These are phyloP conservation scores for Calamus simplicifolius DNA, from an alignment of 176 grass and related monocot species.

Conservation along the genomic window DNA sequence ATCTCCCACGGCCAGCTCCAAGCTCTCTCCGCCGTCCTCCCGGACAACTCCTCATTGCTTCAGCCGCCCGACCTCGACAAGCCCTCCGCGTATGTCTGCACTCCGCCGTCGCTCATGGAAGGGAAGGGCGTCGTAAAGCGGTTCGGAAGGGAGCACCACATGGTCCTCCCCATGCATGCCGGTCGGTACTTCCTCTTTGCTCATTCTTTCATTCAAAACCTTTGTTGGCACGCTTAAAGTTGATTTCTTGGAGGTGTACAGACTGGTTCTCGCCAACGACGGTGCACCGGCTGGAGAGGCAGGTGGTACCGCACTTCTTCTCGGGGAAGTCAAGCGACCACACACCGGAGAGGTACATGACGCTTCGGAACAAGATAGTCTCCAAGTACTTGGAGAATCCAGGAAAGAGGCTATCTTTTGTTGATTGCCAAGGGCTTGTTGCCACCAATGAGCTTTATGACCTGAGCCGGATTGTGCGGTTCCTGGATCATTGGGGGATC, in stretches of 20 bases:
- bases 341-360: slow-evolving; percentile 51
- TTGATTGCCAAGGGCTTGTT: slow-evolving; percentile 69
- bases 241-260: slow-evolving; percentile 25
- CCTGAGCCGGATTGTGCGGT: slow-evolving; percentile 76
- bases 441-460: slow-evolving; percentile 66
- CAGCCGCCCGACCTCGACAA: slow-evolving; percentile 47
- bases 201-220: background rate
- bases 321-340: slow-evolving; percentile 53
- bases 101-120: slow-evolving; percentile 73
- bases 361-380: slow-evolving; percentile 80
- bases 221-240: background rate
- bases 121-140: slow-evolving; percentile 53
- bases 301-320: slow-evolving; percentile 34
- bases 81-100: slow-evolving; percentile 70
- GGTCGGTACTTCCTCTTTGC: slow-evolving; percentile 33
- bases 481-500: slow-evolving; percentile 90
- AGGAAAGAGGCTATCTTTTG: slow-evolving; percentile 54
- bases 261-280: slow-evolving; percentile 68
- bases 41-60: slow-evolving; percentile 63
- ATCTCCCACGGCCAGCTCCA: slow-evolving; percentile 90
- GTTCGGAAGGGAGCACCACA: slow-evolving; percentile 32
- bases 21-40: slow-evolving; percentile 52
- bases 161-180: slow-evolving; percentile 64
- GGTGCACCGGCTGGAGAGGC: slow-evolving; percentile 82
- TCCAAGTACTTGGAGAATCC: slow-evolving; percentile 68